Evolutionary conservation across 768 basidiomycete genomes (phyloP).

Genomic region (Pisolithus orientalis): DNA sequence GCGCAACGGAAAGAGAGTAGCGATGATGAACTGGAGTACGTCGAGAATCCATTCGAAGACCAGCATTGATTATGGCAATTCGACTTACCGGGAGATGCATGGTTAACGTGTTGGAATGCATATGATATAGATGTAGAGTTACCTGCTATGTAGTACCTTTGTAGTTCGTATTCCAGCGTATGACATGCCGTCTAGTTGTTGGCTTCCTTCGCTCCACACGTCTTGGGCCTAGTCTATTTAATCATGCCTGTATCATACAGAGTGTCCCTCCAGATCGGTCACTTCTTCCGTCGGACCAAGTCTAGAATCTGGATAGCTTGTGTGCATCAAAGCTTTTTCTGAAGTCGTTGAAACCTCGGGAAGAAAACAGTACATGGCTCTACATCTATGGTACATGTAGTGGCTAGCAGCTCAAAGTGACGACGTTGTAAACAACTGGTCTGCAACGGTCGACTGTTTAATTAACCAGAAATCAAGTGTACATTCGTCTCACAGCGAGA

Average conservation of each 20-base stretch:
- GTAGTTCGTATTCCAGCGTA: background rate
- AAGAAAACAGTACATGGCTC: background rate
- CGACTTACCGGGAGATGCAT: background rate
- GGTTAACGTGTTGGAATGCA: background rate
- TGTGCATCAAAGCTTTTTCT: no score
- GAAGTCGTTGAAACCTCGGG: no score
- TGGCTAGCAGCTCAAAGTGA: no score
- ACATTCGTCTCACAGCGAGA: background rate
- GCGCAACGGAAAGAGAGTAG: slow-evolving; percentile 25
- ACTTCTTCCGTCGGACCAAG: no score
- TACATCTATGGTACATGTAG: slow-evolving; percentile 4
- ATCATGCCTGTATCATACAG: no score
- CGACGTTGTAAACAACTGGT: no score
- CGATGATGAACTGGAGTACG: slow-evolving; percentile 62
- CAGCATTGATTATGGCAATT: background rate
- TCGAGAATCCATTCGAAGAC: slow-evolving; percentile 73
- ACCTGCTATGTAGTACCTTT: background rate
- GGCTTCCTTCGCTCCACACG: no score
- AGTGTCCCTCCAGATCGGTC: no score
- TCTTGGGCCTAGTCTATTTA: no score
- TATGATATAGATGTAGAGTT: background rate
- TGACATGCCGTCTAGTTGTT: background rate
- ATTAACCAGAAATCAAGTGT: no score
- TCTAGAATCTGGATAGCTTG: no score
- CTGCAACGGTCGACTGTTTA: no score